Percentiles rank a stretch among this genome's conserved stretches.
Evolutionary conservation across 2,329 filamentous ascomycete genomes (phyloP).

Genomic region (Xenosphaeropsis pyriputrescens): DNA sequence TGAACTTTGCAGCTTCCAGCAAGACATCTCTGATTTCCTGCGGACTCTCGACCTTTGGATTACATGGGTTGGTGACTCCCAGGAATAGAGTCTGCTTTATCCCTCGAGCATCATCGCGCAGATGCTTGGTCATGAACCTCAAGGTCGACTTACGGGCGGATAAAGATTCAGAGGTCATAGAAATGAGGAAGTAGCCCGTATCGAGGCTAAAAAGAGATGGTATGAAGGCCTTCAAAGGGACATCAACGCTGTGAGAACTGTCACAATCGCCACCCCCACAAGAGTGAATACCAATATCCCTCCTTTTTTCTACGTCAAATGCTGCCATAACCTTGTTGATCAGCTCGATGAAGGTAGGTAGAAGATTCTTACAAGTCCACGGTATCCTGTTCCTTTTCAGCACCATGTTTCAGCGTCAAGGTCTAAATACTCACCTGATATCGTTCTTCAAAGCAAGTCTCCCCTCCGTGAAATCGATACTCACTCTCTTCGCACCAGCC

Average conservation of each 20-base stretch:
- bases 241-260: slow-evolving; percentile 17
- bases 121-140: slow-evolving; percentile 14
- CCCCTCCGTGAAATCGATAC: slow-evolving; percentile 20
- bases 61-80: slow-evolving; percentile 16
- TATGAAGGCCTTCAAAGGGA: slow-evolving; percentile 16
- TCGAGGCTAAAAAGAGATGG: slow-evolving; percentile 19
- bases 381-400: slow-evolving; percentile 9
- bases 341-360: slow-evolving; percentile 17
- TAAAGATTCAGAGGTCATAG: slow-evolving; percentile 15
- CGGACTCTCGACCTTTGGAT: slow-evolving; percentile 15
- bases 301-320: slow-evolving; percentile 14
- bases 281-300: slow-evolving; percentile 19
- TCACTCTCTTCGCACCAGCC: slow-evolving; percentile 16
- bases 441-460: slow-evolving; percentile 17
- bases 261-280: slow-evolving; percentile 21
- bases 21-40: slow-evolving; percentile 16
- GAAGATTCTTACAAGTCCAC: slow-evolving; percentile 16
- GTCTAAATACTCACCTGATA: background rate
- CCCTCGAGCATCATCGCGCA: slow-evolving; percentile 16
- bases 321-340: slow-evolving; percentile 15
- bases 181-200: slow-evolving; percentile 20
- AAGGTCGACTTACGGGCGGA: slow-evolving; percentile 13
- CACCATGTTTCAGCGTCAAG: too few relatives aligned
- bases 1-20: slow-evolving; percentile 14
- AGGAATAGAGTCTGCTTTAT: slow-evolving; percentile 18